phyloP scores from a whole-genome alignment of 2,329 filamentous ascomycete species.

The Aspergillus versicolor region DNA sequence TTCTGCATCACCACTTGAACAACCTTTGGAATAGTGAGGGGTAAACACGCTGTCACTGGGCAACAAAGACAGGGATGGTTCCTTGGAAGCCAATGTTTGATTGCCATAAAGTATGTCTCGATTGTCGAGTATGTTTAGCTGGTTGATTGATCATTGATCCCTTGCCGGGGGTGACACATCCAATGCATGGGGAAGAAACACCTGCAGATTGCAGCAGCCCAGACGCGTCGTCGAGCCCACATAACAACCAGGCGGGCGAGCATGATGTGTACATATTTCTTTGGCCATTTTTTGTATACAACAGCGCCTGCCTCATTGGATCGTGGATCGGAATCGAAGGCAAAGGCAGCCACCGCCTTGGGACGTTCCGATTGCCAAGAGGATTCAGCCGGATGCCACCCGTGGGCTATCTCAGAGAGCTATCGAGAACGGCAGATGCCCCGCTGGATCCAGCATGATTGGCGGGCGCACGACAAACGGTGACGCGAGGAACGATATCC shows the following conservation, averaged over 20 bases:
- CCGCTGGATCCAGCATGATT: slow-evolving; percentile 13
- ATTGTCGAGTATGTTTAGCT: not conserved
- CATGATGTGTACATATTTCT: not conserved
- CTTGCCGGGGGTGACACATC: slow-evolving; percentile 3
- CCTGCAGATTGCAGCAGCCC: not conserved
- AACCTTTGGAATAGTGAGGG: not conserved
- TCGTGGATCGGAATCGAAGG: not conserved
- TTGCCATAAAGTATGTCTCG: not conserved
- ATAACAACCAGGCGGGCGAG: not conserved
- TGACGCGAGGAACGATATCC: slow-evolving; percentile 23
- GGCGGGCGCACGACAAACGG: slow-evolving; percentile 17
- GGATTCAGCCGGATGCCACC: slow-evolving; percentile 12
- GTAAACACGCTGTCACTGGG: slow-evolving; percentile 5
- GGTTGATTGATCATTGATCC: slow-evolving; percentile 3
- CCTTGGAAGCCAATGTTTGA: slow-evolving; percentile 5
- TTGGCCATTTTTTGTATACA: slow-evolving; percentile 1
- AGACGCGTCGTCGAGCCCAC: not conserved
- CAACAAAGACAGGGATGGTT: slow-evolving; percentile 8
- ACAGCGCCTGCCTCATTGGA: not conserved
- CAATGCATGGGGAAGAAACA: not conserved
- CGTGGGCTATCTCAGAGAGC: not conserved
- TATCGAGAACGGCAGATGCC: slow-evolving; percentile 13
- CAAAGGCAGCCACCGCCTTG: not conserved
- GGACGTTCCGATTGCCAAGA: slow-evolving; percentile 1
- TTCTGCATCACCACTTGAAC: not conserved